These are phyloP conservation scores for Pleurotus djamor DNA, from an alignment of 768 basidiomycete genomes.

Conservation along the genomic window DNA sequence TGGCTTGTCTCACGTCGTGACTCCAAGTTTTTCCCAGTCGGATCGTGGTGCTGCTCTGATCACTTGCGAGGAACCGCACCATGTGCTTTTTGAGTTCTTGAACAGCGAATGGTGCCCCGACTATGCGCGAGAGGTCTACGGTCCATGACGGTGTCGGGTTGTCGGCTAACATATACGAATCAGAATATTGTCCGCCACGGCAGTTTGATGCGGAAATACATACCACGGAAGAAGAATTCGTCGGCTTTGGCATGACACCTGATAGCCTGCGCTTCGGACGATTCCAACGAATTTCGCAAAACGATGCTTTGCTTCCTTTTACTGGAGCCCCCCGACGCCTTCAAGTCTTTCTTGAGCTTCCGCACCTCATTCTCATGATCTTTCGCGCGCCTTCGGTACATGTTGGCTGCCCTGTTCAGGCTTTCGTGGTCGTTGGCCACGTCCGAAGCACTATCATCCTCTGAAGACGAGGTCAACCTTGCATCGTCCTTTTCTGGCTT, in stretches of 20 bases:
- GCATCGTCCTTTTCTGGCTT: background rate
- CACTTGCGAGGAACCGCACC: background rate
- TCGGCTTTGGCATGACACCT: slow-evolving; percentile 3
- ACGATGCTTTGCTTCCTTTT: background rate
- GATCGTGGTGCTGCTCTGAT: background rate
- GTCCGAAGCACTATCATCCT: background rate
- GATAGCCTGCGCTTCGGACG: background rate
- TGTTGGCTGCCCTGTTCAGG: background rate
- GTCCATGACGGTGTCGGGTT: background rate
- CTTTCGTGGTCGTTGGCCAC: background rate
- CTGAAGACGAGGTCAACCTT: background rate
- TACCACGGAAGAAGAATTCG: background rate
- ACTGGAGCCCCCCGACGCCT: background rate
- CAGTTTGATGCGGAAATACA: background rate
- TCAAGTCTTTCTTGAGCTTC: background rate
- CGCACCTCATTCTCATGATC: background rate
- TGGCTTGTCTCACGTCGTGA: slow-evolving; percentile 5
- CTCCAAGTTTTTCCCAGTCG: background rate
- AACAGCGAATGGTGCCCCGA: background rate
- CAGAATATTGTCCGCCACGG: background rate
- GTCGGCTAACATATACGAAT: background rate
- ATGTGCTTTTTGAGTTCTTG: background rate
- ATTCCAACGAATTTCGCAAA: background rate
- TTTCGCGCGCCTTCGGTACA: slow-evolving; percentile 1
- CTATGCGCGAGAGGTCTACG: background rate